These are phyloP conservation scores for Torulaspora globosa DNA, from an alignment of 1,139 yeast genomes.

Conservation along the genomic window DNA sequence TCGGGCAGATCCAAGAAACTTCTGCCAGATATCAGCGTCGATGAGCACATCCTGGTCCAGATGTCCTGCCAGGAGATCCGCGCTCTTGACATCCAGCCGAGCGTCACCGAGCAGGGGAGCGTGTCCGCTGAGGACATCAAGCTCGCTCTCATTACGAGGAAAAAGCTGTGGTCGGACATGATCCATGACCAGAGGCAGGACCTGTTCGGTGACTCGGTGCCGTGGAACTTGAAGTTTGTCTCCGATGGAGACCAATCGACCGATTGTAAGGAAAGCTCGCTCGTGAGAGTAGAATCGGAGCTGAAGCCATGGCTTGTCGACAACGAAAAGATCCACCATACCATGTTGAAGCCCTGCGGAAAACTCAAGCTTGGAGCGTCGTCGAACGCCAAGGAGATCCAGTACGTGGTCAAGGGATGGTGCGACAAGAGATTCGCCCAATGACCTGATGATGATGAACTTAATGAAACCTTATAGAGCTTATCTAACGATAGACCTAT, in stretches of 20 bases:
- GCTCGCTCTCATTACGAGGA: conserved; percentile 32
- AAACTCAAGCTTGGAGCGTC: conserved; percentile 21
- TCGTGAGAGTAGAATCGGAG: conserved; percentile 31
- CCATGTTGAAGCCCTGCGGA: conserved; percentile 35
- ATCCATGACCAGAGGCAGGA: conserved; percentile 28
- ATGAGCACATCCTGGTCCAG: conserved; percentile 28
- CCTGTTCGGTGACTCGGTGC: conserved; percentile 27
- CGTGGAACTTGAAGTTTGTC: conserved; percentile 29
- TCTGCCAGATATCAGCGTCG: conserved; percentile 34
- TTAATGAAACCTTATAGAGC: conserved; percentile 3
- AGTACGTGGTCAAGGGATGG: conserved; percentile 38
- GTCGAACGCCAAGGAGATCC: conserved; percentile 21
- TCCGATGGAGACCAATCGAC: conserved; percentile 9
- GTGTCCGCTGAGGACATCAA: conserved; percentile 27
- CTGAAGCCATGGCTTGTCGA: conserved; percentile 31
- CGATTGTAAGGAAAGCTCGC: conserved; percentile 17
- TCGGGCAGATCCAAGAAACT: conserved; percentile 22
- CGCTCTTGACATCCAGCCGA: conserved; percentile 24
- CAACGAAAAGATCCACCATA: conserved; percentile 10
- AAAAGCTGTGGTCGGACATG: conserved; percentile 36
- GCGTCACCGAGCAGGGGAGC: conserved; percentile 12
- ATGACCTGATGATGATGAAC: conserved; percentile 6
- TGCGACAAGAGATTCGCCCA: conserved; percentile 30
- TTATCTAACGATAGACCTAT: conserved; percentile 4
- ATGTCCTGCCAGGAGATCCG: conserved; percentile 26